Percentiles rank a stretch among this genome's conserved stretches.
Conservation (phyloP, 352 stramenopile species). For the Phytophthora pluvialis region DNA sequence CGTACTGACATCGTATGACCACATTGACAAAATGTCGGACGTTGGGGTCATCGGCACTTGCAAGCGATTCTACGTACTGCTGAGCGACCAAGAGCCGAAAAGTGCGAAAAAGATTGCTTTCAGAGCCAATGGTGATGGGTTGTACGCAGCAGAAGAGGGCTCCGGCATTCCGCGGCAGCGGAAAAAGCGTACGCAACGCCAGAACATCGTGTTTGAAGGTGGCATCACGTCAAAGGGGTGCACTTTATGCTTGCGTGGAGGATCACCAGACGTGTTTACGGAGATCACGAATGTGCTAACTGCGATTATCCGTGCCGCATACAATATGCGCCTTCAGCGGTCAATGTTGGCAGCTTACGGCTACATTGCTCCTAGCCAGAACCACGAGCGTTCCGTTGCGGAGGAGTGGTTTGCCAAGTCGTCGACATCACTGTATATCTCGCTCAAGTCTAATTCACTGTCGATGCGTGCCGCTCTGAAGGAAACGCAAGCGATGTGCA, state of each 20-base stretch:
- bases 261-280: constrained; percentile 62
- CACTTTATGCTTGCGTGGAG: constrained; percentile 84
- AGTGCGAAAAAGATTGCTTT: constrained; percentile 65
- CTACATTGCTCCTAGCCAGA: constrained; percentile 58
- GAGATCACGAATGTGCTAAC: constrained; percentile 73
- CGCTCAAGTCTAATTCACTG: constrained; percentile 86
- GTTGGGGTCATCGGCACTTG: constrained; percentile 80
- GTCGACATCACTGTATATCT: constrained; percentile 85
- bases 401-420: constrained; percentile 85
- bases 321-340: constrained; percentile 85
- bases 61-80: constrained; percentile 84
- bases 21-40: constrained; percentile 89
- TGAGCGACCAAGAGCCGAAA: constrained; percentile 80
- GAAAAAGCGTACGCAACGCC: constrained; percentile 69
- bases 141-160: constrained; percentile 26
- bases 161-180: constrained; percentile 25
- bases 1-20: constrained; percentile 83
- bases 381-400: constrained; percentile 66
- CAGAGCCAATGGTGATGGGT: constrained; percentile 34
- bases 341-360: constrained; percentile 64
- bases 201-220: constrained; percentile 90
- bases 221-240: constrained; percentile 74
- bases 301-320: constrained; percentile 67
- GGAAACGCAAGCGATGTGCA: constrained; percentile 83
- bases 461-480: constrained; percentile 85